Conservation (phyloP, 495 filamentous ascomycete genomes). For the Penicillium crystallinum region DNA sequence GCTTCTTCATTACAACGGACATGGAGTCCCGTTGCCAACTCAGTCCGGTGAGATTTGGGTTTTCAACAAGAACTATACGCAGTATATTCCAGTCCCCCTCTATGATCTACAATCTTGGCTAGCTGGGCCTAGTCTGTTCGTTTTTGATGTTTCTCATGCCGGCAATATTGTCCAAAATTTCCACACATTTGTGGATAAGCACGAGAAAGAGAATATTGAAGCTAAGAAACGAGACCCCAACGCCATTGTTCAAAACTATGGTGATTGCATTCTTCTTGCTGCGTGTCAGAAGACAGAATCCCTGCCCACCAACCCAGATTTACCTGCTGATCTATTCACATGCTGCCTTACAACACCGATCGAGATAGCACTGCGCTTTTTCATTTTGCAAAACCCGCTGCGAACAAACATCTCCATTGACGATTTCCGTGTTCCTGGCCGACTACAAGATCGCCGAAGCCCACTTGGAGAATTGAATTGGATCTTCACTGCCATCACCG, state of each 20-base stretch:
- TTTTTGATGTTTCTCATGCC: conserved; percentile 95
- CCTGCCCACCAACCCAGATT: conserved; percentile 90
- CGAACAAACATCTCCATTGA: conserved; percentile 69
- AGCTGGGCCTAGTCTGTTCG: conserved; percentile 89
- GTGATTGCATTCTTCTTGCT: conserved; percentile 84
- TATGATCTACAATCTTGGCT: conserved; percentile 97
- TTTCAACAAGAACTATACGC: conserved; percentile 97
- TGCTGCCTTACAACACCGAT: conserved; percentile 95
- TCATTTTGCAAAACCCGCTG: conserved; percentile 86
- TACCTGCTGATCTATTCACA: conserved; percentile 94
- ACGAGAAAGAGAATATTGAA: conserved; percentile 79
- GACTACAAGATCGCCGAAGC: conserved; percentile 86
- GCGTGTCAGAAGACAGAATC: conserved; percentile 86
- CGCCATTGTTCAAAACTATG: conserved; percentile 62
- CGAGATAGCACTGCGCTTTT: conserved; percentile 92
- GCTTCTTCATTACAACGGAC: conserved; percentile 96
- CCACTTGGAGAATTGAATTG: conserved; percentile 96
- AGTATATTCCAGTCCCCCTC: conserved; percentile 95
- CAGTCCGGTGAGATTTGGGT: conserved; percentile 98
- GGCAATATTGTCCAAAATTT: conserved; percentile 94
- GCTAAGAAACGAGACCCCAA: conserved; percentile 65
- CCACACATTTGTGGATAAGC: conserved; percentile 88
- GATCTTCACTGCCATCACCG: conserved; percentile 99
- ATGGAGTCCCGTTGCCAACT: conserved; percentile 96
- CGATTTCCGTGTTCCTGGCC: conserved; percentile 72